Evolutionary conservation across 2,329 filamentous ascomycete genomes (phyloP), one percentile per base, ranked within the genome.

Genomic region (Beauveria sp.): DNA sequence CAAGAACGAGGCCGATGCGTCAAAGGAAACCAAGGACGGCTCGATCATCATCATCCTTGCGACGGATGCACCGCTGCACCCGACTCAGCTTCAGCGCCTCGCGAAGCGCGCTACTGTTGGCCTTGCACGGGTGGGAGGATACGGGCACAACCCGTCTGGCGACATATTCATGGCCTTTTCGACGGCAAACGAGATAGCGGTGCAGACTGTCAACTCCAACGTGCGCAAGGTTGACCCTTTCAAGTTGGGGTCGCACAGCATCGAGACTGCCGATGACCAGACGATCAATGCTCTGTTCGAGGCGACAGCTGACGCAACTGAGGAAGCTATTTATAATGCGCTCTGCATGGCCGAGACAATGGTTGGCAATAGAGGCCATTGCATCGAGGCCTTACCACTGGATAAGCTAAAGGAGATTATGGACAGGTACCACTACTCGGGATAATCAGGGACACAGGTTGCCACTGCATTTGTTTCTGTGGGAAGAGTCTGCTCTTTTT

Each of bases 81-180:
- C 83, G 0, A 72, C 75, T 1, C 83, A 86, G 66, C 79, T 86
- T 2, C 77, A 81, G 62, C 77, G 84, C 0, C 71, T 87, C 1
- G 83, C 84, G 0, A 80, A 83, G 64, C 80, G 83, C 31, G 83
- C 83, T 2, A 85, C 83, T 0, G 79, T 86, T 0, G 85, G 86
- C 1, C 71, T 88, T 0, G 74, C 82, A 0, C 76, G 79, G 45
- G 83, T 85, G 0, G 85, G 85, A 3, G 82, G 83, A 1, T 81
- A 82, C 61, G 85, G 82, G 0, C 76, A 81, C 22, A 87, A 86
- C 64, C 77, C 77, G 18, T 86, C 83, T 0, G 86, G 85, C 0
- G 85, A 88, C 62, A 79, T 88, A 54, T 86, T 88, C 67, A 75
- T 88, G 6, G 84, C 85, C 0, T 82, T 88, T 63, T 87, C 83